Conservation (phyloP, 2,329 filamentous ascomycete genomes). For the Ambrosiella cleistominuta region DNA sequence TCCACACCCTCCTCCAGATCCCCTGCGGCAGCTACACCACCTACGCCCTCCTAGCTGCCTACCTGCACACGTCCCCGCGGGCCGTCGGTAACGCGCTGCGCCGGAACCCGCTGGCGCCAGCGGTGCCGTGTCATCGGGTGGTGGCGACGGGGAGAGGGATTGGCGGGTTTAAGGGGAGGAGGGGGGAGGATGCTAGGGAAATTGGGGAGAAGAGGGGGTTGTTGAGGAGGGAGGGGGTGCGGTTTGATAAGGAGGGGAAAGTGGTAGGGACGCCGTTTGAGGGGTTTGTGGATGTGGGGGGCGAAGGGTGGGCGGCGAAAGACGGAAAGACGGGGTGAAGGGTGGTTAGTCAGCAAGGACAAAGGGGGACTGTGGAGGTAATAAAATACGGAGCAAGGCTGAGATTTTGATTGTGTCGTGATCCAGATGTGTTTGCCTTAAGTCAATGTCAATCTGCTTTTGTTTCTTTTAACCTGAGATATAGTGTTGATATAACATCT, state of each 20-base stretch:
- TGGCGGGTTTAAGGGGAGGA: conserved; percentile 52
- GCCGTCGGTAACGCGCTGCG: conserved; percentile 64
- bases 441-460: no score
- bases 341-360: background rate
- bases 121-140: conserved; percentile 67
- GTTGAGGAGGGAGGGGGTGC: conserved; percentile 45
- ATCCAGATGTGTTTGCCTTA: no score
- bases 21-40: conserved; percentile 60
- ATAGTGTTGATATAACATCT: no score
- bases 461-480: no score
- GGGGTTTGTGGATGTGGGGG: conserved; percentile 18
- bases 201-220: conserved; percentile 46
- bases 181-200: conserved; percentile 41
- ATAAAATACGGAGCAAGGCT: background rate
- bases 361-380: background rate
- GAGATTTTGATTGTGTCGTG: no score
- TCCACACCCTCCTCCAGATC: conserved; percentile 57
- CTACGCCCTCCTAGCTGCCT: conserved; percentile 53
- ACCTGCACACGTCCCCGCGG: conserved; percentile 52
- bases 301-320: background rate
- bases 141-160: conserved; percentile 40
- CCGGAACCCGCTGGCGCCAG: conserved; percentile 65
- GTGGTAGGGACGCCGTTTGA: conserved; percentile 40
- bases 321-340: background rate
- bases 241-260: conserved; percentile 40